Evolutionary conservation across 441 rosid genomes (phyloP), one percentile per base, ranked within the genome.

Genomic region (Omphalea diandra): DNA sequence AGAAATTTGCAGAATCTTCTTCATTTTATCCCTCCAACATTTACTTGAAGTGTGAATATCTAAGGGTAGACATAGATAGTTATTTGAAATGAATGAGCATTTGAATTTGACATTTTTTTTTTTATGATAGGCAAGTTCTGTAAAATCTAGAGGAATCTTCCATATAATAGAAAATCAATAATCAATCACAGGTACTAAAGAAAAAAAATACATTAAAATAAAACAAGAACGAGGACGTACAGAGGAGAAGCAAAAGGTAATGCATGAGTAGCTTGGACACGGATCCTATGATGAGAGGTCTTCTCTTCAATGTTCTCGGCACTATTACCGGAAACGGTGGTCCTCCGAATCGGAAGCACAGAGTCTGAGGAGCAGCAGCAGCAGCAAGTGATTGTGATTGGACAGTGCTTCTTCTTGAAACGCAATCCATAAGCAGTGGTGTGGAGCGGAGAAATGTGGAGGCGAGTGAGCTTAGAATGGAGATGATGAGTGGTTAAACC

Each of bases 221-320:
- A 33, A 15, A 60, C 7, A 41, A 65, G 7, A 6, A 32, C 9
- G 64, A 71, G 27, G 27, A 70, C 87, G 60, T 81, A 94, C 99
- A 81, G 91, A 36, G 97, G 76, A 66, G 94, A 90, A 74, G 97
- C 81, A 77, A 95, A 95, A 36, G 91, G 97, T 88, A 85, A 76
- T 67, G 90, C 75, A 22, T 93, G 83, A 57, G 88, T 82, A 59
- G 89, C 86, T 71, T 80, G 87, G 68, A 84, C 79, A 72, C 90
- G 83, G 68, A 81, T 80, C 3, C 90, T 72, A 47, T 73, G 90
- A 47, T 73, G 90, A 33, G 90, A 77, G 60, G 74, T 75, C 76
- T 82, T 88, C 65, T 89, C 90, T 41, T 87, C 92, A 12, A 70
- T 74, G 69, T 83, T 87, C 75, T 89, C 86, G 35, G 63, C 69